Base-by-base conservation (phyloP, 306 rosid species). In the Malus sylvestris region DNA sequence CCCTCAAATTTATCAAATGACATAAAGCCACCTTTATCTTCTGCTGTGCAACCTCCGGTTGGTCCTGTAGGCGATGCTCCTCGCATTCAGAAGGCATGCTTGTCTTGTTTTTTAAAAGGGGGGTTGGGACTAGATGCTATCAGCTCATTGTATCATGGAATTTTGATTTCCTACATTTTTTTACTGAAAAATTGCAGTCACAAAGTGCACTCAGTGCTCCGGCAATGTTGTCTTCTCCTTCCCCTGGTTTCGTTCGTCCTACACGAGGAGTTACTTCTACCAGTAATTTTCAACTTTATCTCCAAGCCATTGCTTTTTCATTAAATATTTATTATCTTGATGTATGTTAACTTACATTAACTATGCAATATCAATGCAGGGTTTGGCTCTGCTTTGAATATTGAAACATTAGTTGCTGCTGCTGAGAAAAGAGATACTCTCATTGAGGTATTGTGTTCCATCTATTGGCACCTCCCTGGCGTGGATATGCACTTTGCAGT, bases 381-480 rank as follows among this genome's bases (percentile, higher is more conserved):
- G 85, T 96, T 96, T 86, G 99, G 99, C 67, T 89, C 99, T 78
- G 97, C 98, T 78, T 86, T 96, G 89, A 96, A 89, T 85, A 96
- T 96, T 70, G 99, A 93, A 79, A 96, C 99, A 10, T 87, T 91
- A 73, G 96, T 91, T 71, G 96, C 97, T 62, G 99, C 99, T 46
- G 99, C 99, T 72, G 98, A 92, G 90, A 96, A 96, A 85, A 87
- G 98, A 86, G 98, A 91, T 55, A 87, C 93, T 85, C 94, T 93
- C 13, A 81, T 93, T 70, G 99, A 96, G 99, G 99, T 96, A 85
- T 71, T 60, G 71, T 58, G 42, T 70, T 51, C 8, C 64, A 33
- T 57, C 58, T 40, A 44, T 58, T 8, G 15, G 27, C 68, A 40
- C 53, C 44, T 73, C 57, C 18, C 22, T 33, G 6, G 23, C 16